Evolutionary conservation across 2,329 filamentous ascomycete species (phyloP), one percentile per base, ranked within the genome.

Genomic region (Verticillium alfalfae): DNA sequence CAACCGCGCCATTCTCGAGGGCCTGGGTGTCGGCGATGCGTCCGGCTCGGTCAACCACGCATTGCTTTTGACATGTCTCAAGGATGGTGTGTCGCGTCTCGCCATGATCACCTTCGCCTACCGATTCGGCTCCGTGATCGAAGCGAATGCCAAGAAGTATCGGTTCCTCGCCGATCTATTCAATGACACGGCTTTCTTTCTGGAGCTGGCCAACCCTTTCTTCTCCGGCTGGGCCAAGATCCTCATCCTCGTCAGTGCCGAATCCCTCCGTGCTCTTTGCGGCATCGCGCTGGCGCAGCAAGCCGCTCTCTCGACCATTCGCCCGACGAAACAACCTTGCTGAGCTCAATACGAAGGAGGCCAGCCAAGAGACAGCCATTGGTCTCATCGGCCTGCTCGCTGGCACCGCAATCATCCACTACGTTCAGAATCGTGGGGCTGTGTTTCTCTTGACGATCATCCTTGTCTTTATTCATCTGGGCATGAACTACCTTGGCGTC

Each of bases 271-370:
- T 2, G 79, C 83, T 0, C 77, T 97, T 0, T 98, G 95, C 71
- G 95, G 94, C 34, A 93, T 98, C 5, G 91, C 94, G 94, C 92
- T 0, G 92, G 91, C 13, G 93, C 92, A 90, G 91, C 65, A 98
- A 98, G 94, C 94, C 2, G 93, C 90, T 64, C 77, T 99, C 67
- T 95, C 91, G 71, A 90, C 92, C 12, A 95, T 98, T 99, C 79
- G 93, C 94, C 9, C 86, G 82, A 67, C 87, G 88, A 71, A 91
- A 92, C 41, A 98, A 97, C 73, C 77, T 98, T 55, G 94, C 92
- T 1, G 94, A 98, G 74, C 81, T 99, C 61, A 98, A 97, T 76
- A 93, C 94, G 61, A 88, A 97, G 83, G 94, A 98, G 72, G 93
- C 93, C 13, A 96, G 91, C 66, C 95, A 98, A 77, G 95, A 98